Base-by-base conservation (phyloP, 495 filamentous ascomycete genomes). In the Talaromyces adpressus region DNA sequence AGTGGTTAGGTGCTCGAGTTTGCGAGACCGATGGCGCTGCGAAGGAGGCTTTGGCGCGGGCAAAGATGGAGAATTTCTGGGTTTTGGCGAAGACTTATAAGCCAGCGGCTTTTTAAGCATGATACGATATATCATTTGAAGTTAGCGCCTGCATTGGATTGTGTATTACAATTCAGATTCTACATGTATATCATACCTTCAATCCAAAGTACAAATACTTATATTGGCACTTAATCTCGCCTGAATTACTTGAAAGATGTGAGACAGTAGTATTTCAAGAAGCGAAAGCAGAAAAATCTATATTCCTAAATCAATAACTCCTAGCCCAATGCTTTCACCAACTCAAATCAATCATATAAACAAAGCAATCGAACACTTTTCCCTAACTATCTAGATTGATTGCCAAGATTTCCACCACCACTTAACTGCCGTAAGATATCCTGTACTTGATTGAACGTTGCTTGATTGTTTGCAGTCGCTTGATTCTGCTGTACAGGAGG, bases 1-100 rank as follows among this genome's bases (percentile, higher is more conserved):
- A 89, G 65, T 98, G 93, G 89, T 67, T 81, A 2, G 87, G 87
- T 7, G 89, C 83, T 49, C 89, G 89, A 73, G 82, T 91, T 6
- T 95, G 91, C 71, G 95, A 96, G 74, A 92, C 88, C 8, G 94
- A 99, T 73, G 84, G 84, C 25, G 86, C 92, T 68, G 94, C 94
- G 7, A 89, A 89, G 75, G 91, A 97, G 65, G 82, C 87, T 36
- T 72, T 99, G 66, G 76, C 84, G 3, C 84, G 89, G 66, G 82
- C 84, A 6, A 97, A 96, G 78, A 89, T 97, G 85, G 94, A 98
- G 72, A 95, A 87, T 68, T 92, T 98, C 69, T 99, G 94, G 94
- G 88, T 87, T n/a, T 77, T 92, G 71, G 94, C 92, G 3, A 98
- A 96, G 84, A 89, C 81, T 64, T 70, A 78, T 57, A 79, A 82